Evolutionary conservation across 768 basidiomycete genomes (phyloP), one percentile per base, ranked within the genome.

Genomic region (Collybia sordida): DNA sequence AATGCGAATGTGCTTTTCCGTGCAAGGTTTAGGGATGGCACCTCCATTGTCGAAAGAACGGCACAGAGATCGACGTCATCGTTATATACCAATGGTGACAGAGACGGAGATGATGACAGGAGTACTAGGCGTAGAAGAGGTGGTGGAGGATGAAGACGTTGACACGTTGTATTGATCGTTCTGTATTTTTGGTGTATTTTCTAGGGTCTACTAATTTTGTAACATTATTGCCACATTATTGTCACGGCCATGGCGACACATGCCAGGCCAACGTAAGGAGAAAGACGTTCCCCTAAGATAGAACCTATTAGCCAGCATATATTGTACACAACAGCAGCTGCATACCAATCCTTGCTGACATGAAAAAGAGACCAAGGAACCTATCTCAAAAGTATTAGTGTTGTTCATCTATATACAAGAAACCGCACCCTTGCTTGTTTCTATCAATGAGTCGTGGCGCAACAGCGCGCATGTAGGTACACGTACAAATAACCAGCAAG

Each of bases 1-100:
- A 98, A 98, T 59, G 97, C 96, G 34, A 98, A 99, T 60, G 95
- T 94, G 11, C 73, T 98, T 25, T 99, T 98, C 78, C 81, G 86
- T 27, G 89, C 95, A 12, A 81, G 90, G 46, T 98, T 98, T 76
- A 78, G 92, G 24, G 94, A 99, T 61, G 96, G 95, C 3, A 98
- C 94, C 4, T 90, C 86, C 19, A 77, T 96, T 45, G 93, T 96
- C 21, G 91, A 96, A 64, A 75, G 89, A 45, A 90, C 88, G 0
- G 83, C 75, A 7, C 81, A 86, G 57, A 70, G 87, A 54, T 82
- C 83, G n/a, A 69, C 67, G 21, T 85, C 83, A 15, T 52, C 71
- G 12, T 54, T 79, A 59, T 80, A 79, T 55, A 55, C 64, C n/a
- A 64, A 65, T 27, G 64, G 59, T 11, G 59, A 59, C 38, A 27